Base-by-base conservation (phyloP, 78 protist species). In the Capsaspora owczarzaki region DNA sequence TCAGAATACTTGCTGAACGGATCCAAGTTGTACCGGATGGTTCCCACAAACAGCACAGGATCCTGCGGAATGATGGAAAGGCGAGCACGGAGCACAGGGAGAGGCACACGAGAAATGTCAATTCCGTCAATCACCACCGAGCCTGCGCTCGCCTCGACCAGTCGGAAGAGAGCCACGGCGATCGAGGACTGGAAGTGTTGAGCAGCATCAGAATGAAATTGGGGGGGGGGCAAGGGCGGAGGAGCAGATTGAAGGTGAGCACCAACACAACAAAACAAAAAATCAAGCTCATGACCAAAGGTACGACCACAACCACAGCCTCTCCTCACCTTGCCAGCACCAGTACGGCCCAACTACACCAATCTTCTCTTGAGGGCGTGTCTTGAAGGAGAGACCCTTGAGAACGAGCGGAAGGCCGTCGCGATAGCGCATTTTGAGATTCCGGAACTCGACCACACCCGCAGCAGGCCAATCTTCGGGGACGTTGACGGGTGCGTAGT, bases 31-130 rank as follows among this genome's bases (percentile, higher is more conserved):
- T 40, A 49, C 10, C 94, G 81, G 0, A 92, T 20, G 0, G 95
- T 85, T 3, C 91, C 93, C 51, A 76, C 31, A 79, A 92, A 90
- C 72, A 92, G 37, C 23, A 70, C 80, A 23, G 94, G 92, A 20
- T 89, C 93, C 80, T 96, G 98, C 25, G 99, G 95, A 43, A 94
- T 94, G 86, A 94, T 92, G 19, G 96, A 71, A 33, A 96, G 82
- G 33, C 78, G 78, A 27, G 69, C 31, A 35, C 98, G 88, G 41
- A 93, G 72, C 46, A 46, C 82, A n/a, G 43, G 44, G 61, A 92
- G 76, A 35, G 89, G 89, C 12, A 92, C 41, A 0, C 22, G 2
- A 0, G 89, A 6, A 43, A 91, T 88, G 71, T 90, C 89, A 14
- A 84, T 81, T 31, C 89, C 87, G 35, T 88, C 92, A 47, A 92